phyloP scores from a whole-genome alignment of 2,329 filamentous ascomycete species.

The Dactylellina parvicollis region DNA sequence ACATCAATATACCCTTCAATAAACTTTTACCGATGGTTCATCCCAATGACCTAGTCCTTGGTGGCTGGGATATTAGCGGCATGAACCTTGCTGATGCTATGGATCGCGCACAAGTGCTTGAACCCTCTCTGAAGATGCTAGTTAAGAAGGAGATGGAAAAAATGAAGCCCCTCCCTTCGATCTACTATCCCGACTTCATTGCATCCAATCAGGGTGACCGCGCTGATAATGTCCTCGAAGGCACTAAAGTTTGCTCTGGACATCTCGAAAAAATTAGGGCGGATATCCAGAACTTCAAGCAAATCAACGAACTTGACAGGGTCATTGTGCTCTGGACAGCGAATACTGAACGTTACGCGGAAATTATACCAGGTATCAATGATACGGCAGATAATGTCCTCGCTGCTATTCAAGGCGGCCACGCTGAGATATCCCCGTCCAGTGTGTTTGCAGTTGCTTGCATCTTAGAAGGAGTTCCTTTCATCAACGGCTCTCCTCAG shows the following conservation, averaged over 20 bases:
- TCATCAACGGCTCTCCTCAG: slow-evolving; percentile 99
- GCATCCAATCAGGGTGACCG: slow-evolving; percentile 97
- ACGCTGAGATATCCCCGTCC: slow-evolving; percentile 91
- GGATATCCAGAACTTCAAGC: slow-evolving; percentile 95
- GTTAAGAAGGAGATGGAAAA: slow-evolving; percentile 92
- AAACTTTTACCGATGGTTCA: slow-evolving; percentile 95
- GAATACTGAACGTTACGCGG: slow-evolving; percentile 97
- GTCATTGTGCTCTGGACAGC: slow-evolving; percentile 98
- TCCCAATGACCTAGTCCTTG: slow-evolving; percentile 92
- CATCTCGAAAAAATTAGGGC: slow-evolving; percentile 93
- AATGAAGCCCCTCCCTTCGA: slow-evolving; percentile 88
- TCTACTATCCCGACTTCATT: slow-evolving; percentile 99
- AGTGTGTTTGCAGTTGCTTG: slow-evolving; percentile 95
- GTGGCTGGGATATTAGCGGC: slow-evolving; percentile 96
- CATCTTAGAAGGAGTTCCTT: slow-evolving; percentile 87
- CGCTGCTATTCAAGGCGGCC: slow-evolving; percentile 83
- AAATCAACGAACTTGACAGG: slow-evolving; percentile 84
- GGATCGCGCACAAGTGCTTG: slow-evolving; percentile 93
- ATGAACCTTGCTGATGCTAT: slow-evolving; percentile 90
- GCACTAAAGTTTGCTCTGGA: slow-evolving; percentile 74
- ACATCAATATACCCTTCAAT: slow-evolving; percentile 96
- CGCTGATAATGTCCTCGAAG: slow-evolving; percentile 87
- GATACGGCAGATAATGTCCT: slow-evolving; percentile 95
- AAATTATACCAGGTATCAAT: slow-evolving; percentile 87
- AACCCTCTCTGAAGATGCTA: slow-evolving; percentile 89